phyloP scores from a whole-genome alignment of 2,329 filamentous ascomycete genomes.

The Colletotrichum limetticola region DNA sequence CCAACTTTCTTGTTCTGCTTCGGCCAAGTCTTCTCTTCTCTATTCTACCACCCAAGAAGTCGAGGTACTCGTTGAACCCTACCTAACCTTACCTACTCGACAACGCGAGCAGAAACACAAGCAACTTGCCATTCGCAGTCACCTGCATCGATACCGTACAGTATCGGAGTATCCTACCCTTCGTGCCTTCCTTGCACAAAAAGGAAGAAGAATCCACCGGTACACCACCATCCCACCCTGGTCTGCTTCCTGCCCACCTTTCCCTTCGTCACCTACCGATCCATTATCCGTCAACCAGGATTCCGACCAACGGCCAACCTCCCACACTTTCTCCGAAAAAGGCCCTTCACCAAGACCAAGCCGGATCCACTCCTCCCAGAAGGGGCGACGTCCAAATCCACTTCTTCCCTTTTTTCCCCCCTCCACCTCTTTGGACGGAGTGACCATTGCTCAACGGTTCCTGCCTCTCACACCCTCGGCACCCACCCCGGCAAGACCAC shows the following conservation, averaged over 20 bases:
- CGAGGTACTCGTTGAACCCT: too few species aligned
- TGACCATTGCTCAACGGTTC: slow-evolving; percentile 34
- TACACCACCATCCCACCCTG: neutral
- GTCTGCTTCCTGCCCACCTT: slow-evolving; percentile 10
- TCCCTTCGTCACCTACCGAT: slow-evolving; percentile 28
- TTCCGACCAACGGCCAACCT: slow-evolving; percentile 32
- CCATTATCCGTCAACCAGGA: slow-evolving; percentile 27
- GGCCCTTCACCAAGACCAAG: slow-evolving; percentile 32
- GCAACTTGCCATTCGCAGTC: neutral
- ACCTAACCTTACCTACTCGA: neutral
- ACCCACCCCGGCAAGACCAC: slow-evolving; percentile 31
- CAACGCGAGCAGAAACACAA: neutral
- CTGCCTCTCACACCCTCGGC: slow-evolving; percentile 32
- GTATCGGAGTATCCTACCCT: neutral
- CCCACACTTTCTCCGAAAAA: slow-evolving; percentile 36
- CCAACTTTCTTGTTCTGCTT: slow-evolving; percentile 34
- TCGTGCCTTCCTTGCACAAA: slow-evolving; percentile 11
- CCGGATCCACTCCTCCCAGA: slow-evolving; percentile 34
- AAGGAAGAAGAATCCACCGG: neutral
- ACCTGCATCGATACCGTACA: neutral
- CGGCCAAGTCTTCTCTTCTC: neutral
- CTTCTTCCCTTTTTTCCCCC: slow-evolving; percentile 31
- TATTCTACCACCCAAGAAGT: neutral
- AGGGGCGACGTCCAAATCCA: slow-evolving; percentile 35
- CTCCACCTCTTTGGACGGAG: slow-evolving; percentile 33